These are phyloP conservation scores for Geotrichum klebahnii DNA, from an alignment of 1,139 yeast species.

Conservation along the genomic window DNA sequence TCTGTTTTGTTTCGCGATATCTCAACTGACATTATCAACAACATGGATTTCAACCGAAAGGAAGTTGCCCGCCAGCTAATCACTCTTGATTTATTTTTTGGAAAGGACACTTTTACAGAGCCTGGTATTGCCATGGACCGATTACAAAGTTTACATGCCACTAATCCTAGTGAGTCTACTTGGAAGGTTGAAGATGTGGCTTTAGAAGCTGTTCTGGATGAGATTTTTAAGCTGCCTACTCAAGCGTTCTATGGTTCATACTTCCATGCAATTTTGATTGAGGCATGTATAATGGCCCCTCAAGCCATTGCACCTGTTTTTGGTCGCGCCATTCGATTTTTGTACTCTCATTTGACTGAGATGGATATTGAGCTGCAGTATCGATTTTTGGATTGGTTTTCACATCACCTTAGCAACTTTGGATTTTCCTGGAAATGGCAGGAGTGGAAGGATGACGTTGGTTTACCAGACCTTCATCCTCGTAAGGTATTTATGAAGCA, in stretches of 20 bases:
- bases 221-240: conserved; percentile 69
- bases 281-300: conserved; percentile 82
- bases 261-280: conserved; percentile 80
- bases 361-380: conserved; percentile 73
- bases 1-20: conserved; percentile 71
- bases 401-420: conserved; percentile 88
- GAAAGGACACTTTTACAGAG: conserved; percentile 66
- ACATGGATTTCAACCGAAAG: conserved; percentile 81
- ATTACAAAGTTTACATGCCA: conserved; percentile 47
- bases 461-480: conserved; percentile 55
- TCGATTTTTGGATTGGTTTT: conserved; percentile 85
- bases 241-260: conserved; percentile 39
- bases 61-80: conserved; percentile 83
- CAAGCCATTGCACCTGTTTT: conserved; percentile 92
- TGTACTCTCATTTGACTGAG: conserved; percentile 63
- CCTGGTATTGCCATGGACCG: conserved; percentile 82
- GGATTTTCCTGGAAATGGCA: conserved; percentile 98
- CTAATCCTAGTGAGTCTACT: conserved; percentile 44
- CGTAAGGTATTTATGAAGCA: conserved; percentile 69
- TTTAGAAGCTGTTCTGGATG: conserved; percentile 72
- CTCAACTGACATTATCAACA: conserved; percentile 66
- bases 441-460: conserved; percentile 61
- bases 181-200: conserved; percentile 93
- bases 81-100: conserved; percentile 69
- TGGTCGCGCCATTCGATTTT: conserved; percentile 85